Conservation (phyloP, 495 filamentous ascomycete species). For the Darksidea phi region DNA sequence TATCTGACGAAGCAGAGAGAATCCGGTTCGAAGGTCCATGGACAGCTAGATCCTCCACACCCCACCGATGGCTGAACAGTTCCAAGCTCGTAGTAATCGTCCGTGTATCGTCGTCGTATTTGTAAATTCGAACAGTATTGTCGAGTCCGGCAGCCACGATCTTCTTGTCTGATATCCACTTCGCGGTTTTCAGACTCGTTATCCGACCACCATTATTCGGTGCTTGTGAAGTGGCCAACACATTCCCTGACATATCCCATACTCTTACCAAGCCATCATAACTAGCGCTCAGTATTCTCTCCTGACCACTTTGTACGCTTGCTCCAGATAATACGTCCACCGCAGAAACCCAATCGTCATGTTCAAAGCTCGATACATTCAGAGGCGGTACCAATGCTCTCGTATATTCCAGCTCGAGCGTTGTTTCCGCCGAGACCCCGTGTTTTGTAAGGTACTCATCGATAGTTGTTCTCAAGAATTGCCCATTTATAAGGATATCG, state of each 20-base stretch:
- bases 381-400: constrained; percentile 83
- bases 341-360: constrained; percentile 94
- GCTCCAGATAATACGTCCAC: constrained; percentile 77
- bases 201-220: constrained; percentile 67
- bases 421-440: constrained; percentile 84
- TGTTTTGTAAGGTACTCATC: constrained; percentile 83
- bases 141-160: constrained; percentile 81
- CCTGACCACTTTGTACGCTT: constrained; percentile 50
- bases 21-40: constrained; percentile 72
- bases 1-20: constrained; percentile 78
- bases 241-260: constrained; percentile 83
- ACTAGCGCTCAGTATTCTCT: constrained; percentile 79
- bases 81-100: constrained; percentile 73
- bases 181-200: constrained; percentile 72
- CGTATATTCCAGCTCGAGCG: constrained; percentile 86
- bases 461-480: constrained; percentile 81
- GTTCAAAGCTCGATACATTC: constrained; percentile 83
- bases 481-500: constrained; percentile 92
- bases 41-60: constrained; percentile 73
- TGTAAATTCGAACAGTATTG: constrained; percentile 81
- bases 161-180: constrained; percentile 71
- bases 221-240: constrained; percentile 66
- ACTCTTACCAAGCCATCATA: constrained; percentile 86
- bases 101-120: constrained; percentile 60
- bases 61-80: constrained; percentile 78